Base-by-base conservation (phyloP, 345 rosid species). In the Linum lewisii region DNA sequence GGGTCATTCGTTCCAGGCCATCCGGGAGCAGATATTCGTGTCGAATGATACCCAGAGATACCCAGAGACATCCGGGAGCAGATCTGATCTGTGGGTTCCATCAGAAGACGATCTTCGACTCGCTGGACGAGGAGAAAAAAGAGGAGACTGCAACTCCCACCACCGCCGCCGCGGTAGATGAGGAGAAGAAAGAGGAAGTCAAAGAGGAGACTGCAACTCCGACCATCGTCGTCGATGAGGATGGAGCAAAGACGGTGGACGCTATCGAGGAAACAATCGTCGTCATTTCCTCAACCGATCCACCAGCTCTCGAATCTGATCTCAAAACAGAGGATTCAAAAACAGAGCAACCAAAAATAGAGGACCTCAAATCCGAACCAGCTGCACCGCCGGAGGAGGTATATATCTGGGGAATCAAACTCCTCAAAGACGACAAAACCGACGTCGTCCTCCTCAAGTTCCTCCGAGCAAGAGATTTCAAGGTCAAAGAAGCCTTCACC, bases 1-100 rank as follows among this genome's bases (percentile, higher is more conserved):
- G 20, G 99, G 99, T 7, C 99, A 94, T 71, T 94, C 99, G 0
- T 85, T 87, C 52, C 99, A 94, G 63, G 99, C 97, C 38, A 94
- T 94, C 69, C 79, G 95, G 45, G 92, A 87, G 62, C 99, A 94
- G 74, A 87, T 94, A 18, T 94, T 94, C 77, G 99, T 97, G 71
- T 90, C 95, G 0, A 61, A 73, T 52, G 79, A 81, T 16, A 73
- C 65, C 47, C 71, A 63, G 2, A 68, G 79, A 1, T 65, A 80
- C 18, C 88, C 81, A 87, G 97, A 74, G 90, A 94, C 71, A 96
- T 87, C 0, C 78, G 81, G 63, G 87, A 82, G 66, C n/a, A n/a
- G 97, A 94, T 73, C 84, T 94, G 1, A 55, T 94, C 59, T 78
- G 74, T 58, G 99, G 99, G 0, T 94, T 90, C 73, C 99, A 96